Conservation (phyloP, 352 stramenopile genomes). For the Halophytophthora polymorphica region DNA sequence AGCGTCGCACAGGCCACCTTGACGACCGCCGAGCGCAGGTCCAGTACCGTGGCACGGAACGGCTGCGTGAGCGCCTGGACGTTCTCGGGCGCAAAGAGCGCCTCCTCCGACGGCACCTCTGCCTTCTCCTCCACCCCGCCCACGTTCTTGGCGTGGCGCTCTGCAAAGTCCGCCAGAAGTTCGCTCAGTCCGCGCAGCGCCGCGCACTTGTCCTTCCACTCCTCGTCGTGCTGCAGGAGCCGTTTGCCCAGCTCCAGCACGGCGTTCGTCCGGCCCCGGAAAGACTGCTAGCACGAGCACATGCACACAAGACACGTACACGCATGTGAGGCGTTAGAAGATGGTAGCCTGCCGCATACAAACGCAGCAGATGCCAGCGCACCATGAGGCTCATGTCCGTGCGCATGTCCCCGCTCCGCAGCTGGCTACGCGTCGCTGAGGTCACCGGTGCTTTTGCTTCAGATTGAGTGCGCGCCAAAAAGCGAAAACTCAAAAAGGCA, state of each 20-base stretch:
- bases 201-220: slow-evolving; percentile 59
- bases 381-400: slow-evolving; percentile 53
- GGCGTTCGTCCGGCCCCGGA: slow-evolving; percentile 44
- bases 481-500: too few relatives aligned
- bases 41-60: slow-evolving; percentile 52
- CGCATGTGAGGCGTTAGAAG: background rate
- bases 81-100: slow-evolving; percentile 45
- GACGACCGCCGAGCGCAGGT: slow-evolving; percentile 59
- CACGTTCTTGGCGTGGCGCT: slow-evolving; percentile 5
- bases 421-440: slow-evolving; percentile 6
- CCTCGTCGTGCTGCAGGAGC: slow-evolving; percentile 46
- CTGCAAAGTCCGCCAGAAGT: slow-evolving; percentile 25
- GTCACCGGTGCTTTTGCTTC: slow-evolving; percentile 12
- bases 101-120: background rate
- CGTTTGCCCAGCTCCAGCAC: slow-evolving; percentile 49
- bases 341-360: slow-evolving; percentile 18
- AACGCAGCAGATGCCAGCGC: slow-evolving; percentile 4
- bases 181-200: slow-evolving; percentile 43
- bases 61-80: slow-evolving; percentile 50
- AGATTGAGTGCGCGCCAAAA: slow-evolving; percentile 1
- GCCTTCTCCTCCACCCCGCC: background rate
- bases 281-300: slow-evolving; percentile 25
- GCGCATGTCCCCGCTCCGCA: slow-evolving; percentile 18
- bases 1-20: slow-evolving; percentile 61
- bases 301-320: background rate